Evolutionary conservation across 768 basidiomycete genomes (phyloP), one percentile per base, ranked within the genome.

Genomic region (Russula brevipes): DNA sequence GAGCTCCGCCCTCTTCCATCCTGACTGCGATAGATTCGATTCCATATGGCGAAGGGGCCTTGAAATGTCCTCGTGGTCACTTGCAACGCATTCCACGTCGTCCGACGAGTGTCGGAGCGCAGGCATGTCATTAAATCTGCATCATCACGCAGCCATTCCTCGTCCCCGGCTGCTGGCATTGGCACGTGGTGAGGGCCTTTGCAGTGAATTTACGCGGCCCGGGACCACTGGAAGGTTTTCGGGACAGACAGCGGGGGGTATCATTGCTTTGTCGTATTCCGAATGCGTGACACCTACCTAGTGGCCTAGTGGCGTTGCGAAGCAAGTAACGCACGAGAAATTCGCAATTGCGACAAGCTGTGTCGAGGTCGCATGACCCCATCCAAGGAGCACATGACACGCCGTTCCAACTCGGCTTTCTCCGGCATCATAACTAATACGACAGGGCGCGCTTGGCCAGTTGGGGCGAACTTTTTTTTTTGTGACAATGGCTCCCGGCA

Each of bases 351-450:
- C 55, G 54, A 30, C 4, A 16, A 35, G 33, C 31, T 10, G 31
- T 3, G 50, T 51, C 9, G 9, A 14, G 54, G 39, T 51, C 52
- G 35, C 52, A 46, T 60, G 59, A 60, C 51, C 41, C 39, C 35
- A 8, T n/a, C 42, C 31, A 36, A 30, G 50, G 50, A 35, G 30
- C 59, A 60, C 59, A 60, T 60, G 59, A 59, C 51, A 11, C 41
- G 24, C 41, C 5, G 1, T 14, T 11, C 31, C 1, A 30, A 2
- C 30, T 24, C 59, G 59, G 59, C 44, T 36, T n/a, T 45, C 46
- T 7, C 59, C 59, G 59, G 33, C 42, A 24, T 5, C 24, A 17
- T 16, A 33, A 17, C 33, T 9, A 30, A 24, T 42, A 2, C 10
- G 41, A 14, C 9, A 42, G 12, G 41, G 24, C 24, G 24, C 24